Evolutionary conservation across 2,329 filamentous ascomycete genomes (phyloP).

Genomic region (Aspergillus nomiae): DNA sequence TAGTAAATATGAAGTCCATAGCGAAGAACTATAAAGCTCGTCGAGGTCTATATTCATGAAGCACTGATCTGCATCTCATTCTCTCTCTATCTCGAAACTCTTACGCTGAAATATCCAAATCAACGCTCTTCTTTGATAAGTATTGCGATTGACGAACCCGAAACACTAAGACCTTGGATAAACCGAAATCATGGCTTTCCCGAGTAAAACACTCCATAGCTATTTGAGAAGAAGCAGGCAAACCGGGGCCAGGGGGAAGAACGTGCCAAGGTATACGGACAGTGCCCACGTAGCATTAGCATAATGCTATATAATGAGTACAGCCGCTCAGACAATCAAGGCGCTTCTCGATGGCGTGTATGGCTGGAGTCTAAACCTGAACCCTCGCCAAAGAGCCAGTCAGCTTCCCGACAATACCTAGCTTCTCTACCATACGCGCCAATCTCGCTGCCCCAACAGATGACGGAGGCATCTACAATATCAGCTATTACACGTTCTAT

Average conservation of each 20-base stretch:
- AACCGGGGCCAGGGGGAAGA: background rate
- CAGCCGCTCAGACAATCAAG: background rate
- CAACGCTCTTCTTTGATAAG: background rate
- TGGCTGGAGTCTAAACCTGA: slow-evolving; percentile 1
- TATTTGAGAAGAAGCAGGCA: background rate
- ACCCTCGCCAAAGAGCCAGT: slow-evolving; percentile 77
- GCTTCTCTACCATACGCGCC: slow-evolving; percentile 63
- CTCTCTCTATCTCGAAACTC: background rate
- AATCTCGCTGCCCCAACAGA: slow-evolving; percentile 93
- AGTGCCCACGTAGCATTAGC: background rate
- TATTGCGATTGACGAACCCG: background rate
- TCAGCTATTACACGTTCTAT: slow-evolving; percentile 87
- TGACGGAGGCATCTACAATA: slow-evolving; percentile 82
- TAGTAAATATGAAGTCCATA: background rate
- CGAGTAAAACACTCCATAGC: background rate
- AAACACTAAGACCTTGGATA: background rate
- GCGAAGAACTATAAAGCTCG: background rate
- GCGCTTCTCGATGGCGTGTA: slow-evolving; percentile 1
- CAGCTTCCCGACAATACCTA: slow-evolving; percentile 89
- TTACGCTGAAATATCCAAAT: background rate
- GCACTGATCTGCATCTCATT: background rate
- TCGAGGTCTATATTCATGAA: background rate
- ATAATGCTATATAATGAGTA: background rate
- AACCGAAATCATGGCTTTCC: background rate
- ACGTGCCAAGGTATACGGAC: background rate